Percentiles rank a stretch among this genome's conserved stretches.
These are phyloP conservation scores for Calonectria fujianensis DNA, from an alignment of 2,329 filamentous ascomycete genomes.

Conservation along the genomic window DNA sequence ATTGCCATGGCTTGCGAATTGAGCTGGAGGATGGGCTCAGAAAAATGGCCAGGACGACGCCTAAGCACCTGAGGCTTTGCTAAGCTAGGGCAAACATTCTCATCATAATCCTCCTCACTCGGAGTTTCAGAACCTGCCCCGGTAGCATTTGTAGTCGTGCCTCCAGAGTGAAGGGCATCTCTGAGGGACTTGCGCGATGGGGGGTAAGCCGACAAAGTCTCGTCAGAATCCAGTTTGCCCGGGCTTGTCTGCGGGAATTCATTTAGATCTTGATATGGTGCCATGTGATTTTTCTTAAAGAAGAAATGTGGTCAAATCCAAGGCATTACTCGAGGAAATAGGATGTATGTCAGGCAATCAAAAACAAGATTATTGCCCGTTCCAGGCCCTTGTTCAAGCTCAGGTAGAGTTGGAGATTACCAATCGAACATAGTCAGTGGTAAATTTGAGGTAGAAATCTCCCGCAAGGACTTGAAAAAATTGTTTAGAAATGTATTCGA, in stretches of 20 bases:
- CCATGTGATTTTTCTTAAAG: constrained; percentile 34
- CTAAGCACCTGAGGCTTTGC: constrained; percentile 46
- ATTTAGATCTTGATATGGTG: constrained; percentile 31
- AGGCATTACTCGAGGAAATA: background rate
- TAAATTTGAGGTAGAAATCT: background rate
- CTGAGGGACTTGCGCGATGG: constrained; percentile 52
- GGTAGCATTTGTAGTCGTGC: constrained; percentile 48
- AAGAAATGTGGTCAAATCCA: background rate
- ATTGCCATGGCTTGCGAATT: constrained; percentile 40
- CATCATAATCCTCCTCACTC: constrained; percentile 69
- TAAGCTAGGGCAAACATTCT: constrained; percentile 57
- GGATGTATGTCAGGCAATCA: background rate
- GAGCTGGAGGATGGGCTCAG: background rate
- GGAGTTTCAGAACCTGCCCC: constrained; percentile 62
- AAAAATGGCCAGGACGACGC: constrained; percentile 41
- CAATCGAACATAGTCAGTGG: too few relatives aligned
- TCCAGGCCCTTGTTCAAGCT: too few relatives aligned
- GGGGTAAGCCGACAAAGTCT: constrained; percentile 37
- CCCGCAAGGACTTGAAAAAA: background rate
- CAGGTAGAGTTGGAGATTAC: too few relatives aligned
- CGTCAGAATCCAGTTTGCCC: constrained; percentile 11
- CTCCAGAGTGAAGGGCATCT: constrained; percentile 54
- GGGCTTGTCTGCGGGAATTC: constrained; percentile 39
- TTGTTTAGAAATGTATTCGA: background rate
- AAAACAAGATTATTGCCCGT: too few relatives aligned